Evolutionary conservation across 2,329 filamentous ascomycete species (phyloP).

Genomic region (Fusarium sp.): DNA sequence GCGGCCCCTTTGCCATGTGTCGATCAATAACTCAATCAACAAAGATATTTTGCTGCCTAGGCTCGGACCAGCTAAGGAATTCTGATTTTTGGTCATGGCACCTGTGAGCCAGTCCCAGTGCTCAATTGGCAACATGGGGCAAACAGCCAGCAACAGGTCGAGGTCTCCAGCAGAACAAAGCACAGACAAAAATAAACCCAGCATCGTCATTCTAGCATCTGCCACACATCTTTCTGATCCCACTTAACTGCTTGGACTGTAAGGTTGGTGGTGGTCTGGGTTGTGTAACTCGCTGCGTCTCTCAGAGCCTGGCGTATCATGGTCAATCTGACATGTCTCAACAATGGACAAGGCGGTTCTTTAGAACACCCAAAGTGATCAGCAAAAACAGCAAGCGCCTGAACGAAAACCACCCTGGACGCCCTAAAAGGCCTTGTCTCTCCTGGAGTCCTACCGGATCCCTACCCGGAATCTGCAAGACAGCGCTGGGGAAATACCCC

Average conservation of each 20-base stretch:
- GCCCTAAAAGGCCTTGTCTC: conserved; percentile 21
- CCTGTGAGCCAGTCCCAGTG: not conserved
- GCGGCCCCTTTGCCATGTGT: not conserved
- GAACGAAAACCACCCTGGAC: conserved; percentile 14
- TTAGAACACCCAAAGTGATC: not conserved
- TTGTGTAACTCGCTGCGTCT: conserved; percentile 18
- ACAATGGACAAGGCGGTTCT: conserved; percentile 3
- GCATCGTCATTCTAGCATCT: conserved; percentile 17
- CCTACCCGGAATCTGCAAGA: conserved; percentile 21
- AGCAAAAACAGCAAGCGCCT: not conserved
- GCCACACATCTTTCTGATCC: conserved; percentile 16
- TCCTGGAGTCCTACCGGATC: conserved; percentile 15
- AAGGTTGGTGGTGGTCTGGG: not conserved
- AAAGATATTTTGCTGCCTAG: conserved; percentile 30
- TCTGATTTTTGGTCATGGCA: not conserved
- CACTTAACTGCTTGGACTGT: conserved; percentile 18
- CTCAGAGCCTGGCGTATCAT: not conserved
- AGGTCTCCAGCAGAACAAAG: conserved; percentile 7
- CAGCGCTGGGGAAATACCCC: conserved; percentile 12
- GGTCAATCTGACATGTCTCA: conserved; percentile 3
- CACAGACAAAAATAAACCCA: conserved; percentile 18
- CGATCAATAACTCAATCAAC: conserved; percentile 6
- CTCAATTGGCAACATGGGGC: conserved; percentile 14
- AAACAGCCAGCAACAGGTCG: not conserved
- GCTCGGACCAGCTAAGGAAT: not conserved